These are phyloP conservation scores for Lunularia cruciata DNA, from an alignment of 225 moss, liverwort and hornwort genomes.

Conservation along the genomic window DNA sequence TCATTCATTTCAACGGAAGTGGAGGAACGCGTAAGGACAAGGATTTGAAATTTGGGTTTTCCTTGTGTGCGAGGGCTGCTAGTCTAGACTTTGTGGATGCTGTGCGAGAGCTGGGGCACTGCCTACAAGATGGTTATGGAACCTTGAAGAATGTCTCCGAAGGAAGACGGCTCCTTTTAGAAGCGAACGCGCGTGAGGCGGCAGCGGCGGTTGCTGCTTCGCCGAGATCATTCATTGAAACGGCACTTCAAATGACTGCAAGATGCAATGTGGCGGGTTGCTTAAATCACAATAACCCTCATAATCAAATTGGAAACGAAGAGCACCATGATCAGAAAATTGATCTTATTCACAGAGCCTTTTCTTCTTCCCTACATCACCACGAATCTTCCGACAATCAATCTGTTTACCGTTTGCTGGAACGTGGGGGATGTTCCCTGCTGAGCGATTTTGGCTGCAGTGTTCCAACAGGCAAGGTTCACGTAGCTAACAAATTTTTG, in stretches of 20 bases:
- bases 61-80: constrained; percentile 47
- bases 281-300: constrained; percentile 14
- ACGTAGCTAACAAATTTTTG: constrained; percentile 42
- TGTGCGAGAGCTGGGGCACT: constrained; percentile 52
- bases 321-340: constrained; percentile 29
- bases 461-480: constrained; percentile 38
- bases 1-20: constrained; percentile 53
- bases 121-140: constrained; percentile 51
- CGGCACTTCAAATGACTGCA: constrained; percentile 12
- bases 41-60: constrained; percentile 46
- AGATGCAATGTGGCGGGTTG: constrained; percentile 8
- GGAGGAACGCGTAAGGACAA: constrained; percentile 52
- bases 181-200: constrained; percentile 53
- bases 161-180: constrained; percentile 42
- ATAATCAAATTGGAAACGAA: constrained; percentile 16
- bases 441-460: constrained; percentile 45
- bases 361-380: not conserved
- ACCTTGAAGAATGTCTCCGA: constrained; percentile 31
- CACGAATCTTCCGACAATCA: constrained; percentile 28
- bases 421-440: constrained; percentile 36
- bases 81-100: constrained; percentile 49
- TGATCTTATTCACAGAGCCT: not conserved
- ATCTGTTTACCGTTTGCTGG: constrained; percentile 27
- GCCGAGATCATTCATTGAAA: constrained; percentile 21
- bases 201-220: constrained; percentile 39